Percentiles rank a stretch among this genome's conserved stretches.
These are phyloP conservation scores for Rhodocollybia butyracea DNA, from an alignment of 768 basidiomycete genomes.

Conservation along the genomic window DNA sequence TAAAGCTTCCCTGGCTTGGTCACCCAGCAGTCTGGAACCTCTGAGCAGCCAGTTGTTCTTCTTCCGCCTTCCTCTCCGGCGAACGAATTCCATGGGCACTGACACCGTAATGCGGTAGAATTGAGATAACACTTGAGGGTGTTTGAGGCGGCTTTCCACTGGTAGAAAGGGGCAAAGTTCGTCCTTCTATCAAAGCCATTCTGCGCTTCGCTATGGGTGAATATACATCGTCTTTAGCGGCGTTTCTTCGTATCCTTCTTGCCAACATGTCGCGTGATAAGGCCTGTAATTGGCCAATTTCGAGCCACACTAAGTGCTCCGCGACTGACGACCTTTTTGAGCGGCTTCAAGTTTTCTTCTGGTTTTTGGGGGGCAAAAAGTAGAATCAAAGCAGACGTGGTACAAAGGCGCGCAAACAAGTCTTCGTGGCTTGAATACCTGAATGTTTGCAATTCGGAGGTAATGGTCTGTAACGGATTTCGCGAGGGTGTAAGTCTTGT, in stretches of 20 bases:
- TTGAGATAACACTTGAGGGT: neutral
- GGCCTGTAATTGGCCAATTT: conserved; percentile 1
- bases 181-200: neutral
- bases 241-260: neutral
- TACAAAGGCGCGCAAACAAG: conserved; percentile 21
- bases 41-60: neutral
- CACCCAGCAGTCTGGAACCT: neutral
- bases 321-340: conserved; percentile 4
- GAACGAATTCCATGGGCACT: neutral
- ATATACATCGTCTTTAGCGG: neutral
- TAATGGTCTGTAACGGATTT: conserved; percentile 23
- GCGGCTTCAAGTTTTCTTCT: neutral
- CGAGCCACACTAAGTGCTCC: neutral
- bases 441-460: conserved; percentile 19
- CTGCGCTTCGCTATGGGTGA: neutral
- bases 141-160: neutral
- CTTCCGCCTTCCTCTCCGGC: neutral
- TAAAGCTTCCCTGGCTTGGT: neutral
- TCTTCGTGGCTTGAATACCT: conserved; percentile 20
- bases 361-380: conserved; percentile 7
- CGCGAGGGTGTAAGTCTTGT: conserved; percentile 15
- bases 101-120: neutral
- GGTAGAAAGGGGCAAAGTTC: neutral
- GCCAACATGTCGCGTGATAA: neutral
- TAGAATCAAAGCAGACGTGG: conserved; percentile 19